Conservation (phyloP, 2,329 filamentous ascomycete species). For the Cadophora sp. region DNA sequence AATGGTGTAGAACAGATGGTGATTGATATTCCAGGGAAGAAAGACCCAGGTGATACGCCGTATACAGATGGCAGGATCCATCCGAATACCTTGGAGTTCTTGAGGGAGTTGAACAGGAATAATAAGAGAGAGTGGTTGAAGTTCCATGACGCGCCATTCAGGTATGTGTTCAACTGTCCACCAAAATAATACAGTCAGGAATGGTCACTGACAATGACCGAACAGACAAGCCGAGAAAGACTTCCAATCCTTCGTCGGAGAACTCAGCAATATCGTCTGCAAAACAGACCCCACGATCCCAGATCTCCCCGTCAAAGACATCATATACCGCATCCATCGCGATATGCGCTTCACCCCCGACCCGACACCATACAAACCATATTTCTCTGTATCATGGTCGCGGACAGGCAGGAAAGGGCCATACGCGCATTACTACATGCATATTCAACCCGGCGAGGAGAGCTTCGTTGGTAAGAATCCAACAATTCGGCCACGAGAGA, state of each 20-base stretch:
- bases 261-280: slow-evolving; percentile 72
- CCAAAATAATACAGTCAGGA: neutral
- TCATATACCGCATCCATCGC: slow-evolving; percentile 87
- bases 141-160: slow-evolving; percentile 47
- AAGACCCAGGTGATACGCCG: slow-evolving; percentile 50
- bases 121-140: slow-evolving; percentile 67
- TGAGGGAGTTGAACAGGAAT: slow-evolving; percentile 64
- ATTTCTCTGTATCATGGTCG: slow-evolving; percentile 86
- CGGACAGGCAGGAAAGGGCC: slow-evolving; percentile 86
- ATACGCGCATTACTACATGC: slow-evolving; percentile 89
- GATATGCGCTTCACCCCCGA: slow-evolving; percentile 86
- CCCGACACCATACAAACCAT: slow-evolving; percentile 83
- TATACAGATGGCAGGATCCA: slow-evolving; percentile 62
- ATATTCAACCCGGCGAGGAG: slow-evolving; percentile 72
- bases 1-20: slow-evolving; percentile 41
- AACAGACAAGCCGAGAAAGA: slow-evolving; percentile 75
- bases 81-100: slow-evolving; percentile 63
- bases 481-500: neutral
- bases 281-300: slow-evolving; percentile 82
- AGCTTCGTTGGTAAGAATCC: slow-evolving; percentile 67
- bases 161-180: slow-evolving; percentile 14
- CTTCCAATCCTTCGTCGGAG: slow-evolving; percentile 80
- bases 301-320: slow-evolving; percentile 83
- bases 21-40: slow-evolving; percentile 50
- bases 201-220: slow-evolving; percentile 72